Percentiles rank a stretch among this genome's conserved stretches.
Evolutionary conservation across 495 filamentous ascomycete genomes (phyloP).

Genomic region (Cercophora scortea): DNA sequence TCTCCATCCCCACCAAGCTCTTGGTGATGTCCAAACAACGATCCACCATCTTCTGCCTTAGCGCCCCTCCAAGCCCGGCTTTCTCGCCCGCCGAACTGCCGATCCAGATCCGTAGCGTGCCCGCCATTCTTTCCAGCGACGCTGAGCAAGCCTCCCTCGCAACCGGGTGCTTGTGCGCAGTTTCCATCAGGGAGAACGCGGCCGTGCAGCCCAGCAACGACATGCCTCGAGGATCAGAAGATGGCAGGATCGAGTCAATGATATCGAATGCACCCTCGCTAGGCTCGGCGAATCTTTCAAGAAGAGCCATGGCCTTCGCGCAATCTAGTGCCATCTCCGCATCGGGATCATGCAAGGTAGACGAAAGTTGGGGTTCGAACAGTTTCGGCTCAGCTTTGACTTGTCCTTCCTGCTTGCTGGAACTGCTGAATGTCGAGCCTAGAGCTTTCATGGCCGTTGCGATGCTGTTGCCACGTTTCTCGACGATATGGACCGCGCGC

Average conservation of each 20-base stretch:
- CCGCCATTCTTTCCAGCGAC: slow-evolving; percentile 45
- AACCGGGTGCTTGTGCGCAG: slow-evolving; percentile 46
- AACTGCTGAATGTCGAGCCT: slow-evolving; percentile 23
- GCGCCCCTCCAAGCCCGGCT: slow-evolving; percentile 34
- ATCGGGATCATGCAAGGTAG: slow-evolving; percentile 46
- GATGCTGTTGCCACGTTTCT: slow-evolving; percentile 48
- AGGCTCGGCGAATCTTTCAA: slow-evolving; percentile 41
- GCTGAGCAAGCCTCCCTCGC: slow-evolving; percentile 35
- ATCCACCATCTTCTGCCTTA: slow-evolving; percentile 41
- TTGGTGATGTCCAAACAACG: slow-evolving; percentile 41
- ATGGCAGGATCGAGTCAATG: slow-evolving; percentile 37
- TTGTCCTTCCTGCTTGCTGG: too few species aligned
- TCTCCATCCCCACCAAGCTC: slow-evolving; percentile 43
- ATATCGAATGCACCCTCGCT: slow-evolving; percentile 33
- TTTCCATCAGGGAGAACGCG: slow-evolving; percentile 61
- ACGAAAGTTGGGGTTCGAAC: slow-evolving; percentile 1
- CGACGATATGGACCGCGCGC: slow-evolving; percentile 48
- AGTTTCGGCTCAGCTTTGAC: slow-evolving; percentile 33
- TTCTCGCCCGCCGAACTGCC: slow-evolving; percentile 34
- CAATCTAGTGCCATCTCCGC: slow-evolving; percentile 67
- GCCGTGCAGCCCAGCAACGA: slow-evolving; percentile 71
- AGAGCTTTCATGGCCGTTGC: slow-evolving; percentile 46
- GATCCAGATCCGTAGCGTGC: slow-evolving; percentile 47
- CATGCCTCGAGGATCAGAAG: slow-evolving; percentile 39
- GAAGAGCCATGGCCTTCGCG: slow-evolving; percentile 70